phyloP scores from a whole-genome alignment of 306 rosid genomes.

The Dalbergia oliveri region DNA sequence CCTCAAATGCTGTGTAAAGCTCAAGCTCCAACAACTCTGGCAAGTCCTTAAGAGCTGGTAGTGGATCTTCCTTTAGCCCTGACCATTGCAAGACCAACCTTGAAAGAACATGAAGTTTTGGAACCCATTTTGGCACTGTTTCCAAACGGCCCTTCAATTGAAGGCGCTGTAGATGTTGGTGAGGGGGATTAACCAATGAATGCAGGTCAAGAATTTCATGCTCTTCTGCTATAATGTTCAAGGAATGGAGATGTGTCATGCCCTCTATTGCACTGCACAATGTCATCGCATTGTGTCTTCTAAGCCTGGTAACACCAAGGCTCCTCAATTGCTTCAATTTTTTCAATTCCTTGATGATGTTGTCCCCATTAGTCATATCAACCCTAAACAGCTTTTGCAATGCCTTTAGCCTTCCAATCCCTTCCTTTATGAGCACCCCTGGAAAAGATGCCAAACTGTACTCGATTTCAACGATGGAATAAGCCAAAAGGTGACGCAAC shows the following conservation, averaged over 20 bases:
- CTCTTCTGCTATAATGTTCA: background rate
- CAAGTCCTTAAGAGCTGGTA: constrained; percentile 10
- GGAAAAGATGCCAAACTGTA: background rate
- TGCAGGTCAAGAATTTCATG: background rate
- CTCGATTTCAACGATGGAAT: background rate
- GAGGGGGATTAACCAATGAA: constrained; percentile 2
- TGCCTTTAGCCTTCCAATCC: constrained; percentile 19
- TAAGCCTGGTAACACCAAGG: background rate
- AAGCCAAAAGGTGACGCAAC: background rate
- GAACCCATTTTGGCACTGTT: background rate
- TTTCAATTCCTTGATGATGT: background rate
- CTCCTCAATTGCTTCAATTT: constrained; percentile 13
- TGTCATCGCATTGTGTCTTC: background rate
- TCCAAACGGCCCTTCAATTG: background rate
- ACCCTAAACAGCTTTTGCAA: background rate
- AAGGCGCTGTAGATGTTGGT: background rate
- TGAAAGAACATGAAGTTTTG: background rate
- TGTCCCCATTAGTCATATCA: constrained; percentile 9
- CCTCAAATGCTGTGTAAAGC: background rate
- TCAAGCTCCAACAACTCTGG: background rate
- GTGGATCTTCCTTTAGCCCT: constrained; percentile 1
- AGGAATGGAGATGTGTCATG: background rate
- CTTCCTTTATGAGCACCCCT: constrained; percentile 7
- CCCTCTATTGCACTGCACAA: background rate
- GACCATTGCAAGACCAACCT: background rate